phyloP scores from a whole-genome alignment of 2,329 filamentous ascomycete species.

The Fusarium protoensiforme region DNA sequence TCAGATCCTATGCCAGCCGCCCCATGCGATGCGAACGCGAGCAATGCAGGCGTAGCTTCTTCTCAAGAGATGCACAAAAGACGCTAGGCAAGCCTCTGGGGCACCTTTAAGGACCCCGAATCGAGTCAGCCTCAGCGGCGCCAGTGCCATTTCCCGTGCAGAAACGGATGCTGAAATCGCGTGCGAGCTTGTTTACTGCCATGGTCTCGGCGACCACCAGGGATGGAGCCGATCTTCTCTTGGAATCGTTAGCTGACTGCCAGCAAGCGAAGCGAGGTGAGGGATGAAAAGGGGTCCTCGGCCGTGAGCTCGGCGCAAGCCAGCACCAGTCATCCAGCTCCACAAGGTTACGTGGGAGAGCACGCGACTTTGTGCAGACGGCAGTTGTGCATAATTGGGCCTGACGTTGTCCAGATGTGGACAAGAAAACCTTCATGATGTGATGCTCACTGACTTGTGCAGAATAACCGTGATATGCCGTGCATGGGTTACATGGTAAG shows the following conservation, averaged over 20 bases:
- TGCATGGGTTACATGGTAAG: slow-evolving; percentile 29
- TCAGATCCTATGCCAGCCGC: slow-evolving; percentile 29
- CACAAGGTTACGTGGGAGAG: slow-evolving; percentile 20
- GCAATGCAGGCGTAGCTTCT: slow-evolving; percentile 13
- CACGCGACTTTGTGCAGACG: slow-evolving; percentile 42
- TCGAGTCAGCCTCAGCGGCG: slow-evolving; percentile 29
- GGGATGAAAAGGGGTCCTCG: slow-evolving; percentile 35
- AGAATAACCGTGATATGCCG: slow-evolving; percentile 26
- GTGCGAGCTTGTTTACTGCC: slow-evolving; percentile 15
- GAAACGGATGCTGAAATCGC: not conserved
- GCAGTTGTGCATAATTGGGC: slow-evolving; percentile 28
- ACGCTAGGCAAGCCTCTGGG: slow-evolving; percentile 28
- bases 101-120: slow-evolving; percentile 15
- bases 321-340: slow-evolving; percentile 30
- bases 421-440: slow-evolving; percentile 32
- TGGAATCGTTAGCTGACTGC: slow-evolving; percentile 21
- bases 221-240: slow-evolving; percentile 36
- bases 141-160: slow-evolving; percentile 11
- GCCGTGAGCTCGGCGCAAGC: slow-evolving; percentile 35
- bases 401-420: slow-evolving; percentile 11
- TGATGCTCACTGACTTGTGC: slow-evolving; percentile 27
- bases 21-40: slow-evolving; percentile 24
- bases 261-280: slow-evolving; percentile 37
- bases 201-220: slow-evolving; percentile 18
- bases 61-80: slow-evolving; percentile 5